Evolutionary conservation across 148 eudicot species (phyloP).

Genomic region (Rhododendron ferrugineum): DNA sequence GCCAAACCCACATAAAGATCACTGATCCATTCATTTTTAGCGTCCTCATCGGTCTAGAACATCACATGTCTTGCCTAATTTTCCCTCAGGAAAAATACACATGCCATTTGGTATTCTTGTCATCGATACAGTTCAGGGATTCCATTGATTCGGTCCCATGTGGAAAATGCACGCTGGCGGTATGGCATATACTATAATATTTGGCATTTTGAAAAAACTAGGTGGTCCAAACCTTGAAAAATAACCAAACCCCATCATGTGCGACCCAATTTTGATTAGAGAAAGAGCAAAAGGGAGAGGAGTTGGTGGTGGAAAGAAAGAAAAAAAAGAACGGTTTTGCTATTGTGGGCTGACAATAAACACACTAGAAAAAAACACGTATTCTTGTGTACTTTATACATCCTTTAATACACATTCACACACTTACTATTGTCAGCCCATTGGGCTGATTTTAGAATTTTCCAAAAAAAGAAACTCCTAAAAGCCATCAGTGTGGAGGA

Average conservation of each 20-base stretch:
- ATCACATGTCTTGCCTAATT: background rate
- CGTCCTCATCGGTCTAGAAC: background rate
- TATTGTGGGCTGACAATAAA: too few relatives aligned
- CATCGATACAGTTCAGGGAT: background rate
- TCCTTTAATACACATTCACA: too few relatives aligned
- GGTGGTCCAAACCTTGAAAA: background rate
- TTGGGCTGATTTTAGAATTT: too few relatives aligned
- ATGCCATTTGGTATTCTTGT: background rate
- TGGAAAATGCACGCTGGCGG: background rate
- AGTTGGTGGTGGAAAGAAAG: background rate
- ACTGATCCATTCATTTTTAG: background rate
- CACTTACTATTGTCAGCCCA: too few relatives aligned
- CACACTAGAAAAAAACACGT: too few relatives aligned
- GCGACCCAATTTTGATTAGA: background rate
- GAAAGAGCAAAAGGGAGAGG: background rate
- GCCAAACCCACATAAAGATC: background rate
- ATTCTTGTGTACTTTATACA: too few relatives aligned
- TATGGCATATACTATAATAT: background rate
- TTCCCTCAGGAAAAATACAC: background rate
- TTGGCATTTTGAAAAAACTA: background rate
- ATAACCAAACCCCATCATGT: slow-evolving; percentile 5
- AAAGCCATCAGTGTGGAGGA: background rate
- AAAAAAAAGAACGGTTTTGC: too few relatives aligned
- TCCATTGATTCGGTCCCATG: background rate
- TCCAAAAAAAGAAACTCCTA: background rate